Conservation (phyloP, 2,329 filamentous ascomycete genomes). For the Trichoderma hamatum region DNA sequence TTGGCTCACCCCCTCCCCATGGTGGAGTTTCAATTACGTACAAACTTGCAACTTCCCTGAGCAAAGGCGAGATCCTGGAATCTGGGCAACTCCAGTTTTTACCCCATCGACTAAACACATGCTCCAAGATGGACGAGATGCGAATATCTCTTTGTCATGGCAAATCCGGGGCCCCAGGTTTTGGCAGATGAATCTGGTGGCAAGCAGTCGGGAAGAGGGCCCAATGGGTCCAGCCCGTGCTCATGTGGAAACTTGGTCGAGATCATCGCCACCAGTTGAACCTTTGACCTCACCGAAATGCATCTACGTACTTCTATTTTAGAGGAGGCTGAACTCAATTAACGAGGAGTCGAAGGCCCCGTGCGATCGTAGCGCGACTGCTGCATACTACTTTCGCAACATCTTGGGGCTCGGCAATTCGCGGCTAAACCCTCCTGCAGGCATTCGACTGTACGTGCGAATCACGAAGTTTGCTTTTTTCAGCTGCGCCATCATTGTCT, state of each 20-base stretch:
- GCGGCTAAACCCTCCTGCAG: constrained; percentile 14
- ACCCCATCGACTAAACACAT: constrained; percentile 15
- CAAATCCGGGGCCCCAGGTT: constrained; percentile 26
- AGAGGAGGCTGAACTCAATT: constrained; percentile 19
- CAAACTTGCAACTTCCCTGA: constrained; percentile 13
- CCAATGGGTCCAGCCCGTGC: neutral
- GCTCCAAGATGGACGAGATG: constrained; percentile 13
- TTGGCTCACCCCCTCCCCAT: constrained; percentile 11
- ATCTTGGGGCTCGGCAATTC: constrained; percentile 19
- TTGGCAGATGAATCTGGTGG: constrained; percentile 12
- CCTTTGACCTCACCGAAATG: neutral
- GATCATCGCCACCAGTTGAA: neutral
- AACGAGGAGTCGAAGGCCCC: neutral
- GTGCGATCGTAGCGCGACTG: neutral
- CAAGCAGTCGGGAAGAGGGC: neutral
- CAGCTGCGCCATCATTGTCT: neutral
- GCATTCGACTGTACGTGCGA: constrained; percentile 5
- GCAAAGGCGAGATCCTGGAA: constrained; percentile 22
- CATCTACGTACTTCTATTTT: neutral
- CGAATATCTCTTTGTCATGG: neutral
- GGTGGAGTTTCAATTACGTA: constrained; percentile 28
- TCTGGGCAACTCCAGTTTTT: constrained; percentile 23
- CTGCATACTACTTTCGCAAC: neutral
- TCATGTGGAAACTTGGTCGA: neutral
- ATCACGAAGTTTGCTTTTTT: neutral